Evolutionary conservation across 106 monocot genomes (phyloP).

Genomic region (Dioscorea dumetorum): DNA sequence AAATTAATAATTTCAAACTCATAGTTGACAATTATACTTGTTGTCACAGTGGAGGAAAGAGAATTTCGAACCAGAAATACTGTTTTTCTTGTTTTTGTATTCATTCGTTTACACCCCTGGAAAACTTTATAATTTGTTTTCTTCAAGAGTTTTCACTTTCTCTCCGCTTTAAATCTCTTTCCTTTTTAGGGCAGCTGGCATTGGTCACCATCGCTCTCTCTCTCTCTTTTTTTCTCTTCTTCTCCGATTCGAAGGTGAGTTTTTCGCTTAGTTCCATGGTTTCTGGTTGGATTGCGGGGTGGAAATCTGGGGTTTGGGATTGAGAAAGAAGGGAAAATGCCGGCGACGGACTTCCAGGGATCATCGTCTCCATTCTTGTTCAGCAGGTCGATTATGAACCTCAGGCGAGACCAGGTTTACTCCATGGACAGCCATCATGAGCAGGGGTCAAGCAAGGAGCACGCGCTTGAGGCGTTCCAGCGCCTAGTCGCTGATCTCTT

Average conservation of each 20-base stretch:
- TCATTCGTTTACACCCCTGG: too few relatives aligned
- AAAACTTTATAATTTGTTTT: too few relatives aligned
- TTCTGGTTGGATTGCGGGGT: neutral
- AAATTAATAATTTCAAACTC: too few relatives aligned
- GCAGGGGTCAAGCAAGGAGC: slow-evolving; percentile 4
- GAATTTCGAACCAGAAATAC: too few relatives aligned
- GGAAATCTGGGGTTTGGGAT: neutral
- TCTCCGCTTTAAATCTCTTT: neutral
- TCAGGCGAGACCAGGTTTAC: slow-evolving; percentile 40
- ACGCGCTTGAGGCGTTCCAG: slow-evolving; percentile 65
- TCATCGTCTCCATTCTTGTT: slow-evolving; percentile 45
- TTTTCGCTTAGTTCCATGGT: neutral
- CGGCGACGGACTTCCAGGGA: slow-evolving; percentile 52
- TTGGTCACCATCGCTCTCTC: neutral
- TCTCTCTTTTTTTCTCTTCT: neutral
- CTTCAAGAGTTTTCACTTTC: too few relatives aligned
- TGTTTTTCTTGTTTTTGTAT: too few relatives aligned
- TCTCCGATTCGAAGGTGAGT: neutral
- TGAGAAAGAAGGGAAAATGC: slow-evolving; percentile 23
- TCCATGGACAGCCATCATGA: slow-evolving; percentile 15
- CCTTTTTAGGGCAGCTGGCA: neutral
- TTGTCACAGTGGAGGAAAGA: too few relatives aligned
- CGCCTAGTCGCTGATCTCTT: slow-evolving; percentile 37
- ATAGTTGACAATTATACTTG: too few relatives aligned
- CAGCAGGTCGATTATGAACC: slow-evolving; percentile 43